Evolutionary conservation across 164 flowering plant genomes (phyloP).

Genomic region (Aristolochia californica): DNA sequence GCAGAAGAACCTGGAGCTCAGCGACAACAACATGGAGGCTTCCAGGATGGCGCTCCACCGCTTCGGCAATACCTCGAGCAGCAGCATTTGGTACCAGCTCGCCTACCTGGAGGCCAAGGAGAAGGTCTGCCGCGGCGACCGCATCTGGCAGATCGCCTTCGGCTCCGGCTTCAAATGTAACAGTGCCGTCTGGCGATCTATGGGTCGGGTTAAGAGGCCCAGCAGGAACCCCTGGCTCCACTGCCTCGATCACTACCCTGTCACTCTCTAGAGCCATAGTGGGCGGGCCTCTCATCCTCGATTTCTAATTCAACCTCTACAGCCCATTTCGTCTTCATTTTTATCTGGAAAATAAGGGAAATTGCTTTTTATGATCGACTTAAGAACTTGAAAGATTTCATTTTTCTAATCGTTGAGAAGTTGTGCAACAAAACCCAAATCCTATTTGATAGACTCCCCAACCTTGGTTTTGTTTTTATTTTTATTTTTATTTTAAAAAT

Average conservation of each 20-base stretch:
- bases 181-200: conserved; percentile 68
- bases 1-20: conserved; percentile 71
- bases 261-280: too few species aligned
- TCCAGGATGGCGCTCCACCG: conserved; percentile 77
- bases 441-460: too few species aligned
- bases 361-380: too few species aligned
- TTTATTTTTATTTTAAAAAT: too few species aligned
- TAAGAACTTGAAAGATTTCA: too few species aligned
- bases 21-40: conserved; percentile 68
- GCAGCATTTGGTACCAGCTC: conserved; percentile 92
- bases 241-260: conserved; percentile 47
- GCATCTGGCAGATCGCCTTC: conserved; percentile 84
- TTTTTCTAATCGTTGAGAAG: too few species aligned
- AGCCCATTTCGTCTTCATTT: too few species aligned
- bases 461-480: too few species aligned
- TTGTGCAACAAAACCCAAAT: too few species aligned
- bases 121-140: conserved; percentile 60
- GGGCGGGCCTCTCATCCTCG: too few species aligned
- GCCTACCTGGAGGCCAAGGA: conserved; percentile 88
- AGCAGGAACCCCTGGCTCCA: conserved; percentile 71
- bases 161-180: conserved; percentile 98
- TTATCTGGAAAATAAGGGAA: too few species aligned
- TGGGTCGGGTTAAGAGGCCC: conserved; percentile 47
- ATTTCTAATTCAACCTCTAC: too few species aligned
- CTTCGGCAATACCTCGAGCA: conserved; percentile 91